A percentile compares a stretch with the other conserved stretches of the same genome.
These are phyloP conservation scores for Penicillium sp. DNA, from an alignment of 2,329 filamentous ascomycete species.

Conservation along the genomic window DNA sequence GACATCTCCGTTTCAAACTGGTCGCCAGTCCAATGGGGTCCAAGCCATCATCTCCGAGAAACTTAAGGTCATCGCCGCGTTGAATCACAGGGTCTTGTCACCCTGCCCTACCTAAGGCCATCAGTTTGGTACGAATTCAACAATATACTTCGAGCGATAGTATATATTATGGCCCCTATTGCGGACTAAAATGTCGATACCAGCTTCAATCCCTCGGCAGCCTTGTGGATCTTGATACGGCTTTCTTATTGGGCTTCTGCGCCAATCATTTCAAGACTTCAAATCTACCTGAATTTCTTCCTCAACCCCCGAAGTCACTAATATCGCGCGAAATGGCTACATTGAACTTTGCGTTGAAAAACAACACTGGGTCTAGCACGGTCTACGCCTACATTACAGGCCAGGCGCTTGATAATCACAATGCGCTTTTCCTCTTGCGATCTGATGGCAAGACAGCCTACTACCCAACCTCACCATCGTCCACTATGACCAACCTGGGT, in stretches of 20 bases:
- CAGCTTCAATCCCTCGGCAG: neutral
- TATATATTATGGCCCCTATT: conserved; percentile 12
- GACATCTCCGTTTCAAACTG: neutral
- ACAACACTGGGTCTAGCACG: conserved; percentile 60
- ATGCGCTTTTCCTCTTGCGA: conserved; percentile 60
- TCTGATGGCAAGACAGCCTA: conserved; percentile 66
- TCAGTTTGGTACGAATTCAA: neutral
- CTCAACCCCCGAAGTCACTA: neutral
- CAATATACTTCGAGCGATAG: neutral
- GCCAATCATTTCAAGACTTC: conserved; percentile 1
- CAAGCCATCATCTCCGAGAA: neutral
- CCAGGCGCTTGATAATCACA: conserved; percentile 58
- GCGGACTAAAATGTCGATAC: neutral
- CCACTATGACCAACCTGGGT: conserved; percentile 50
- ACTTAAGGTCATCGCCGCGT: conserved; percentile 10
- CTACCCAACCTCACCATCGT: conserved; percentile 59
- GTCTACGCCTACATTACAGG: conserved; percentile 73
- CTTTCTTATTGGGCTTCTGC: conserved; percentile 6
- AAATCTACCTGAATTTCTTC: neutral
- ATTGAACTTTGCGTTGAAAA: conserved; percentile 62
- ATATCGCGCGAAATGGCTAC: conserved; percentile 34
- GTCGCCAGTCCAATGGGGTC: conserved; percentile 5
- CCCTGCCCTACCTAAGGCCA: conserved; percentile 14
- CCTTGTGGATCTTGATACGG: conserved; percentile 9
- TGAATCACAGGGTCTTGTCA: conserved; percentile 24